Base-by-base conservation (phyloP, 164 flowering plant genomes). In the Nymphaea colorata region DNA sequence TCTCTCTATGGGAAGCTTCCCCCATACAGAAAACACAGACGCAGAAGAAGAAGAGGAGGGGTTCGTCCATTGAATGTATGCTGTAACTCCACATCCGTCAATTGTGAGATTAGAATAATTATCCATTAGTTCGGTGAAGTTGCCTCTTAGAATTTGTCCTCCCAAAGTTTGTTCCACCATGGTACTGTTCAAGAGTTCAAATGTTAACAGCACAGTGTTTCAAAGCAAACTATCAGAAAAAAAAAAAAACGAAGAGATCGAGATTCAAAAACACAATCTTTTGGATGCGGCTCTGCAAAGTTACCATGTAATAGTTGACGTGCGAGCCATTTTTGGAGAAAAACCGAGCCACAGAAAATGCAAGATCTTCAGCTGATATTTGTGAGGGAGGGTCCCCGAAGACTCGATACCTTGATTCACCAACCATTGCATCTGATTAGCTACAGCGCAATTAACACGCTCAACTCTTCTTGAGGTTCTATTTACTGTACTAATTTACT, bases 351-450 rank as follows among this genome's bases (percentile, higher is more conserved):
- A 90, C 91, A 6, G 91, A 69, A 66, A 60, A 89, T 42, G 99
- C 87, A 65, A 87, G 75, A 70, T 92, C 99, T 77, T 95, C 97
- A 10, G 94, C 98, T 66, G 97, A 51, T 76, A 98, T 91, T 69
- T 82, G 85, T 5, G 97, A 90, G 42, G 97, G 96, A 8, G 97
- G 89, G 59, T 95, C 96, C 36, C 98, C 98, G 66, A 84, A 90
- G 7, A 83, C 87, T 79, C 97, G 72, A 61, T 80, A 94, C 79
- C 97, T 91, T 51, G 57, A 51, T 51, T 51, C 57, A 51, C 8
- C 57, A 10, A 51, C 57, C 8, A 15, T 51, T 10, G 57, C 57
- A 51, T 3, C 57, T 51, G 36, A 25, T 25, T 25, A 25, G 36
- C 36, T 25, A 25, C 36, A 25, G 36, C 36, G 36, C 1, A 25